Evolutionary conservation across 768 basidiomycete species (phyloP).

Genomic region (Russula foetens): DNA sequence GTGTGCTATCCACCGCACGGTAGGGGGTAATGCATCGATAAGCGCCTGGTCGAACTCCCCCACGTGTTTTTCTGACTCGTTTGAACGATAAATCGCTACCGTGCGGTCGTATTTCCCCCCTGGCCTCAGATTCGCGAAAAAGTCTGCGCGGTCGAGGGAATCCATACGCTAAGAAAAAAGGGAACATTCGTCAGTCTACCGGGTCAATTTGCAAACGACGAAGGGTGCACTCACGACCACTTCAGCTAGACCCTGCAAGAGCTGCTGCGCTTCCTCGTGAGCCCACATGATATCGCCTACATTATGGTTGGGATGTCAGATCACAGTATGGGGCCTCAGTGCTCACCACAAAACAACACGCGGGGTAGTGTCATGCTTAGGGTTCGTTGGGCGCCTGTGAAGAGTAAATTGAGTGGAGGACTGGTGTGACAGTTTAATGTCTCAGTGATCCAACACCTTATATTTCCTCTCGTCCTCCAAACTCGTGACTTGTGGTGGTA

Average conservation of each 20-base stretch:
- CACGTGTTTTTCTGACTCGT: constrained; percentile 52
- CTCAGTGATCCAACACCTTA: background rate
- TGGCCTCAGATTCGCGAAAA: constrained; percentile 52
- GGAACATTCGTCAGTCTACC: background rate
- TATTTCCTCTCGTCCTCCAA: background rate
- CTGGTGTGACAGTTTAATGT: background rate
- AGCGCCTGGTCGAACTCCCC: constrained; percentile 79
- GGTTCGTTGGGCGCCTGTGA: background rate
- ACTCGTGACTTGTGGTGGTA: background rate
- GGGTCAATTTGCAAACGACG: background rate
- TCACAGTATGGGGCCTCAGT: background rate
- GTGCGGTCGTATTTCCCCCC: constrained; percentile 68
- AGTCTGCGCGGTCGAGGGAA: constrained; percentile 56
- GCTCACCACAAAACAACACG: constrained; percentile 30
- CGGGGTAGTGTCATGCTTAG: constrained; percentile 19
- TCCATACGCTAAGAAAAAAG: constrained; percentile 37
- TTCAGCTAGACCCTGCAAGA: constrained; percentile 63
- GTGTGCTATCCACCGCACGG: constrained; percentile 81
- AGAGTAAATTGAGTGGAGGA: background rate
- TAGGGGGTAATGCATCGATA: constrained; percentile 54
- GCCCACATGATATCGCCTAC: constrained; percentile 75
- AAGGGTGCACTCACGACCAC: constrained; percentile 51
- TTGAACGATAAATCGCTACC: constrained; percentile 74
- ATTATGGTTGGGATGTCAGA: background rate
- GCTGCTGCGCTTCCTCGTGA: constrained; percentile 55